Evolutionary conservation across 768 basidiomycete species (phyloP).

Genomic region (Rhodotorula graminis): DNA sequence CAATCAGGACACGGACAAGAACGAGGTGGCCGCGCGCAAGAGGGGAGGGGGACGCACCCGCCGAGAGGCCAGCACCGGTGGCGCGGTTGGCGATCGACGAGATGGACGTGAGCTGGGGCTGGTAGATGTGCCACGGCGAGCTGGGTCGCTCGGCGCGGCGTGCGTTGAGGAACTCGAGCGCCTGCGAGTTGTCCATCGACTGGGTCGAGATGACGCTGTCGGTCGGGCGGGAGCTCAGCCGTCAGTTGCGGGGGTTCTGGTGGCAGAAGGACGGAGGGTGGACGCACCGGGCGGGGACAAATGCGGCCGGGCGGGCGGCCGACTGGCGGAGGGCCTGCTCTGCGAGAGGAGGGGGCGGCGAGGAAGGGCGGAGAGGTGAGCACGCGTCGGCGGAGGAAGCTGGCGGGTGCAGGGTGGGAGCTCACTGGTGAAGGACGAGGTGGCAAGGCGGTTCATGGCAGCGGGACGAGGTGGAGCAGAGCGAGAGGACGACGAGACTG

Average conservation of each 20-base stretch:
- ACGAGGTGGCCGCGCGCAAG: not conserved
- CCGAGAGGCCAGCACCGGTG: conserved; percentile 75
- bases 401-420: not conserved
- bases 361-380: not conserved
- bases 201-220: conserved; percentile 45
- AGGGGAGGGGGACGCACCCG: conserved; percentile 52
- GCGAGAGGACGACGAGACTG: too few species aligned
- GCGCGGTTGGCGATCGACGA: conserved; percentile 78
- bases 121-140: conserved; percentile 90
- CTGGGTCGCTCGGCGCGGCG: conserved; percentile 85
- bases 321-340: conserved; percentile 9
- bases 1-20: not conserved
- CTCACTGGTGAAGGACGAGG: conserved; percentile 13
- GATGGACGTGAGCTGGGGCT: conserved; percentile 87
- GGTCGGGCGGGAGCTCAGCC: too few species aligned
- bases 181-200: conserved; percentile 43
- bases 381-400: not conserved
- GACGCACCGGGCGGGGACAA: conserved; percentile 15
- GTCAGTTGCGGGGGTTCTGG: too few species aligned
- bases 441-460: conserved; percentile 4
- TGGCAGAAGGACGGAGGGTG: too few species aligned
- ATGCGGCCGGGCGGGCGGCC: conserved; percentile 5
- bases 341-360: not conserved
- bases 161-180: conserved; percentile 65
- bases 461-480: too few species aligned